Evolutionary conservation across 2,329 filamentous ascomycete genomes (phyloP), one percentile per base, ranked within the genome.

Genomic region (Emmonsiellopsis sp.): DNA sequence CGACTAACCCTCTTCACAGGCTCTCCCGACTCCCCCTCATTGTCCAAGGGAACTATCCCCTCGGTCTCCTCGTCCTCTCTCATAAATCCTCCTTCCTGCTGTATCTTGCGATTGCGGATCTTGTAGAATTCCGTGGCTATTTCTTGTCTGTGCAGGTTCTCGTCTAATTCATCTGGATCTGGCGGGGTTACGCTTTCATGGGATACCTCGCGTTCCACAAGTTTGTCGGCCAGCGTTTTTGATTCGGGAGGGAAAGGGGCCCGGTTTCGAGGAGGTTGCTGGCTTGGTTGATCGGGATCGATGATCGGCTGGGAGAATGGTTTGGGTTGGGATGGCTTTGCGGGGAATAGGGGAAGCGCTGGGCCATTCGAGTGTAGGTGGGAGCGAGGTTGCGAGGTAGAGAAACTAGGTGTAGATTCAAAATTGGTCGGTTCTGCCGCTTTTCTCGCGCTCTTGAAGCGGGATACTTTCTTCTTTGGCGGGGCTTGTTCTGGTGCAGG

Each of bases 121-220:
- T 82, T 83, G 67, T 95, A 86, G 68, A 95, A 95, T 65, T 94
- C 87, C 38, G 82, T 81, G 7, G 87, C 85, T 11, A 95, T 83
- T 67, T 95, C 86, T 57, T 87, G 83, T 51, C 86, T 80, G 50
- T 92, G 76, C 32, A 91, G 73, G 16, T 82, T 77, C 5, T 86
- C 81, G 61, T 95, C 86, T 40, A 92, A 75, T 59, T 87, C 84
- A 59, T 87, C 81, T 0, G 82, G 81, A 56, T 78, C 74, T 1
- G 73, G 73, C 52, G 58, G 70, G 1, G 57, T 52, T 9, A 59
- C 62, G 2, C 57, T 63, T n/a, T 69, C 68, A 10, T 64, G 58
- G 2, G 57, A 30, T 3, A 66, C 55, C 2, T 69, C 61, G 16
- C 80, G 77, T 64, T 84, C 82, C 35, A 82, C 66, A 10, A 84